phyloP scores from a whole-genome alignment of 345 rosid genomes.

The Clarkia xantiana region DNA sequence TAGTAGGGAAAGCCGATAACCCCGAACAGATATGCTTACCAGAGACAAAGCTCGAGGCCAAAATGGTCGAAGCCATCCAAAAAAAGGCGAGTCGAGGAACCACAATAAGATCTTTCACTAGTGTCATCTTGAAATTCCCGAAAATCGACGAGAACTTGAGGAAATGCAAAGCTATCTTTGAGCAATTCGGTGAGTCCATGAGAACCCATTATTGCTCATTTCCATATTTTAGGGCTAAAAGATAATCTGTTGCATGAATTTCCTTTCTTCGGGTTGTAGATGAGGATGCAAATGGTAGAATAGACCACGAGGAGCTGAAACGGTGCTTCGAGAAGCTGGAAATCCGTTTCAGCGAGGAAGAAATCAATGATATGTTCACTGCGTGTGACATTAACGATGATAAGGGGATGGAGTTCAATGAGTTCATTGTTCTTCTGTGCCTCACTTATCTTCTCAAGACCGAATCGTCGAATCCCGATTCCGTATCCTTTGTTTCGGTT shows the following conservation, averaged over 20 bases:
- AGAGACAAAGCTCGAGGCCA: conserved; percentile 75
- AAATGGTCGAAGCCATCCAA: conserved; percentile 67
- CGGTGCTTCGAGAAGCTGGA: conserved; percentile 61
- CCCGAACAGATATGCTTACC: conserved; percentile 29
- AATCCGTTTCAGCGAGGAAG: conserved; percentile 64
- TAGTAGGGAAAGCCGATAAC: conserved; percentile 27
- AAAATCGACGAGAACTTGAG: conserved; percentile 70
- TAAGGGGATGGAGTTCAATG: conserved; percentile 71
- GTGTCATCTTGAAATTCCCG: conserved; percentile 79
- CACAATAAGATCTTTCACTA: conserved; percentile 60
- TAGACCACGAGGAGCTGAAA: conserved; percentile 65
- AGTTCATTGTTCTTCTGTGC: conserved; percentile 84
- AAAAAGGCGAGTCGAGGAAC: conserved; percentile 54
- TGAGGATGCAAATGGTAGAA: conserved; percentile 72
- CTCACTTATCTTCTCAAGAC: conserved; percentile 80
- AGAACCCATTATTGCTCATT: too few relatives aligned
- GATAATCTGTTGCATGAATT: background rate
- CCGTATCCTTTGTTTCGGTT: conserved; percentile 58
- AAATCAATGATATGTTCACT: conserved; percentile 56
- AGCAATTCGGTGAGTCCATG: conserved; percentile 59
- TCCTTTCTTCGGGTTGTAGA: conserved; percentile 25
- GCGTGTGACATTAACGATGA: conserved; percentile 77
- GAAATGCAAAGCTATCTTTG: conserved; percentile 71
- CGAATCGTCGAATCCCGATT: conserved; percentile 35
- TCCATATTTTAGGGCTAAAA: background rate